Percentiles rank a stretch among this genome's conserved stretches.
Evolutionary conservation across 192 early-diverging fungal species (phyloP).

Genomic region (Gaertneriomyces sp.): DNA sequence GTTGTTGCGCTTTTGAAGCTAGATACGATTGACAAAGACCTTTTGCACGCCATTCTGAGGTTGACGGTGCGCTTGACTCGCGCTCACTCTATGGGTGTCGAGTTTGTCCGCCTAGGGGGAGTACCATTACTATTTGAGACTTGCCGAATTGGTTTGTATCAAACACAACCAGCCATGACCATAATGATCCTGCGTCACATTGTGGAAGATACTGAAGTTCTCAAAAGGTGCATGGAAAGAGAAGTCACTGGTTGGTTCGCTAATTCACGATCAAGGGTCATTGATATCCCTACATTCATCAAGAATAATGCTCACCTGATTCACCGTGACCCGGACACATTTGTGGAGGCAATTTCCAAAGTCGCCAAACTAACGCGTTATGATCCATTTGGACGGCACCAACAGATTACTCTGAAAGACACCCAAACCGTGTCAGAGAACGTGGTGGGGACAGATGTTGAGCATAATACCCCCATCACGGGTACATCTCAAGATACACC

Average conservation of each 20-base stretch:
- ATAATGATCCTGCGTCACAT: slow-evolving; percentile 87
- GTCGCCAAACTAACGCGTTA: slow-evolving; percentile 63
- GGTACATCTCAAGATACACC: neutral
- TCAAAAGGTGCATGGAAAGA: slow-evolving; percentile 67
- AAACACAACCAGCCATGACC: slow-evolving; percentile 73
- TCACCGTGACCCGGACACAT: slow-evolving; percentile 67
- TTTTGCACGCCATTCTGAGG: slow-evolving; percentile 66
- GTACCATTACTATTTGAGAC: slow-evolving; percentile 62
- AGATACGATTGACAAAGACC: slow-evolving; percentile 42
- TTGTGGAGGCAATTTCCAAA: slow-evolving; percentile 59
- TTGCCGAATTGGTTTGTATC: slow-evolving; percentile 61
- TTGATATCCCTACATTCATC: slow-evolving; percentile 68
- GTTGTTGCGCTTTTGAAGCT: slow-evolving; percentile 29
- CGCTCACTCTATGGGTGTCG: slow-evolving; percentile 52
- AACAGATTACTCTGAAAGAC: slow-evolving; percentile 54
- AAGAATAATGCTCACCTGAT: slow-evolving; percentile 62
- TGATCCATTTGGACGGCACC: slow-evolving; percentile 58
- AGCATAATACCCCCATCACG: neutral
- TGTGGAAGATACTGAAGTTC: slow-evolving; percentile 65
- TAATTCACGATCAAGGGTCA: slow-evolving; percentile 58
- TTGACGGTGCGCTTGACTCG: slow-evolving; percentile 82
- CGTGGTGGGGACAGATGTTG: slow-evolving; percentile 11
- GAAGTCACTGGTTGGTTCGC: slow-evolving; percentile 75
- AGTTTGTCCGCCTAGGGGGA: slow-evolving; percentile 69
- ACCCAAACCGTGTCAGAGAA: slow-evolving; percentile 27